Evolutionary conservation across 768 basidiomycete genomes (phyloP).

Genomic region (Hemileccinum impolitum): DNA sequence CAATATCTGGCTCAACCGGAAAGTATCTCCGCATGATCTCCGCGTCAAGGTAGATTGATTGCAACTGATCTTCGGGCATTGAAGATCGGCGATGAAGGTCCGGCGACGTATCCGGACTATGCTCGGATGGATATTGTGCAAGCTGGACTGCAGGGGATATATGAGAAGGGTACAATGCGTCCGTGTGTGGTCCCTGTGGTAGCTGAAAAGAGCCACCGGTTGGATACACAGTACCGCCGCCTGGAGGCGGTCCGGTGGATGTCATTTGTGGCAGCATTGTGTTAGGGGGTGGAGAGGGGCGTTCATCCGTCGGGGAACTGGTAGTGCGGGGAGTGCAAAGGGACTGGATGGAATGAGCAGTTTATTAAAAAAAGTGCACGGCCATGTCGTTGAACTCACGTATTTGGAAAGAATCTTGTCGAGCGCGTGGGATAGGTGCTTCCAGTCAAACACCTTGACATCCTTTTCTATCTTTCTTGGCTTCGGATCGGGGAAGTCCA

Average conservation of each 20-base stretch:
- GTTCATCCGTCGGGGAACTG: slow-evolving; percentile 17
- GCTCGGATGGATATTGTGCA: slow-evolving; percentile 16
- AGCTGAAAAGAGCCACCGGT: slow-evolving; percentile 5
- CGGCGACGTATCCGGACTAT: slow-evolving; percentile 10
- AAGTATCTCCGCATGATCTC: slow-evolving; percentile 24
- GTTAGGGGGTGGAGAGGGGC: slow-evolving; percentile 31
- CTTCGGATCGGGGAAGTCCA: slow-evolving; percentile 93
- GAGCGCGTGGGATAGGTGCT: slow-evolving; percentile 61
- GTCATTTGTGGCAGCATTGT: slow-evolving; percentile 20
- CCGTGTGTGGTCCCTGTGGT: slow-evolving; percentile 14
- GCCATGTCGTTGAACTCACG: slow-evolving; percentile 42
- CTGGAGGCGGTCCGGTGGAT: slow-evolving; percentile 17
- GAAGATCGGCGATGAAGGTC: slow-evolving; percentile 13
- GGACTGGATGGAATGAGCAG: slow-evolving; percentile 33
- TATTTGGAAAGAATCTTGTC: slow-evolving; percentile 85
- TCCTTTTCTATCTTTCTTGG: slow-evolving; percentile 98
- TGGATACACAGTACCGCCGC: slow-evolving; percentile 6
- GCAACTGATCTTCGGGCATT: slow-evolving; percentile 22
- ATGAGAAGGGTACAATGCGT: slow-evolving; percentile 19
- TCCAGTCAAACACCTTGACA: slow-evolving; percentile 84
- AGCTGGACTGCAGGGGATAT: slow-evolving; percentile 18
- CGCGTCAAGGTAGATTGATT: slow-evolving; percentile 20
- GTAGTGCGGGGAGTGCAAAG: slow-evolving; percentile 42
- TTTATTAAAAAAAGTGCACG: not conserved
- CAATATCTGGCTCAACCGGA: slow-evolving; percentile 8